Evolutionary conservation across 2,329 filamentous ascomycete genomes (phyloP), one percentile per base, ranked within the genome.

Genomic region (Aspergillus oerlinghausenensis): DNA sequence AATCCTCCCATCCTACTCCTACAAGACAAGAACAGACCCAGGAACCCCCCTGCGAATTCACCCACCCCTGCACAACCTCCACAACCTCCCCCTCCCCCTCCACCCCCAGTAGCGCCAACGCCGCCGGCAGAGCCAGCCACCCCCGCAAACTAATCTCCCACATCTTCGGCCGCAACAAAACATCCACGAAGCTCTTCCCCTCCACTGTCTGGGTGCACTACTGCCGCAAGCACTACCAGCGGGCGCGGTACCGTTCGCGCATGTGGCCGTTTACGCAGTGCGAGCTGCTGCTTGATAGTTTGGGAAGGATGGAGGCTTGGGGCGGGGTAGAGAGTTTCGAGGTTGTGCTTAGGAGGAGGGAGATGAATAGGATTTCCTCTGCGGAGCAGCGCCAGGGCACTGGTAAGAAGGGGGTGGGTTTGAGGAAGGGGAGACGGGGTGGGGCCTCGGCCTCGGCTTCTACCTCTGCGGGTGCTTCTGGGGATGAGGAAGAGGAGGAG

Each of bases 221-320:
- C 68, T 94, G 90, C 71, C 84, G 90, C 38, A 92, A 92, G 68
- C 88, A 92, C 67, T 94, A 94, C 70, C 90, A 94, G 73, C 84
- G 89, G 6, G 82, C 81, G 47, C 80, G 87, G 0, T 92, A 92
- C 67, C 81, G 87, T n/a, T 85, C 85, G 23, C 60, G 61, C 3
- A 59, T 68, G 84, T 88, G 70, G 83, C 84, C 52, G 74, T 81
- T 69, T 69, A 70, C 82, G 0, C 88, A 91, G 67, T 85, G 85
- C 55, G 79, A 84, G 2, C 77, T 90, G 1, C 82, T 91, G 0
- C 75, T 82, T 54, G 77, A 80, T 32, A 87, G 89, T 63, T 81
- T 91, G 42, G 70, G 78, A 9, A 80, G 83, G 0, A 81, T 92
- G 50, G 80, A 87, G 60, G 72, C 74, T 0, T 91, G 88, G 88